Evolutionary conservation across 2,329 filamentous ascomycete genomes (phyloP), one percentile per base, ranked within the genome.

Genomic region (Fusarium sp.): DNA sequence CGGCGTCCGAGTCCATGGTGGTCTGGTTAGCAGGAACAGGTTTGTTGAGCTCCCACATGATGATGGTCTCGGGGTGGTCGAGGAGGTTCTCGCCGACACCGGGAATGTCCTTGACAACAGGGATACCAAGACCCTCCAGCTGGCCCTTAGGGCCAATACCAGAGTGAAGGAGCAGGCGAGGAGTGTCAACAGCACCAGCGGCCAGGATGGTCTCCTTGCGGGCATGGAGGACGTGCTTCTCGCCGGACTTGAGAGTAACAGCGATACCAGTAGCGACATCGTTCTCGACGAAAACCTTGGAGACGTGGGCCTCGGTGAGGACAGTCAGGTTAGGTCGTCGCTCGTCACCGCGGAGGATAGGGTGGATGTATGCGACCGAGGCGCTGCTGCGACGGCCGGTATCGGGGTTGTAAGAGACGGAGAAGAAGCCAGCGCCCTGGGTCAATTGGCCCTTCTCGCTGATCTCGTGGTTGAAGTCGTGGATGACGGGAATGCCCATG

Each of bases 351-450:
- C 93, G 90, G 62, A 97, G 89, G 79, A 97, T 95, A 38, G 95
- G 95, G 84, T 98, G 95, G 79, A 98, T 95, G 85, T 98, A 98
- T 20, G 95, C 95, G 24, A 97, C 94, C 67, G 93, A 95, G 69
- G 95, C 94, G 80, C 93, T 95, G 85, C 93, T 96, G 72, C 95
- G 91, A 77, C 90, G 90, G 79, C 94, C 94, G 79, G 94, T 92
- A 79, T 97, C 94, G 4, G 95, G 95, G 85, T 97, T 97, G 86
- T 97, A 97, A 40, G 93, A 92, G 76, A 97, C 91, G 74, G 93
- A 95, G 87, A 97, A 96, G 88, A 97, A 98, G 65, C 95, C 95
- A 31, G 96, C 93, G 58, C 93, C 93, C 78, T 93, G 87, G 74
- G 90, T 91, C 74, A 97, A 85, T 52, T 91, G 87, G 66, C 95